Conservation (phyloP, 257 asterid species). For the Pogostemon cablin region DNA sequence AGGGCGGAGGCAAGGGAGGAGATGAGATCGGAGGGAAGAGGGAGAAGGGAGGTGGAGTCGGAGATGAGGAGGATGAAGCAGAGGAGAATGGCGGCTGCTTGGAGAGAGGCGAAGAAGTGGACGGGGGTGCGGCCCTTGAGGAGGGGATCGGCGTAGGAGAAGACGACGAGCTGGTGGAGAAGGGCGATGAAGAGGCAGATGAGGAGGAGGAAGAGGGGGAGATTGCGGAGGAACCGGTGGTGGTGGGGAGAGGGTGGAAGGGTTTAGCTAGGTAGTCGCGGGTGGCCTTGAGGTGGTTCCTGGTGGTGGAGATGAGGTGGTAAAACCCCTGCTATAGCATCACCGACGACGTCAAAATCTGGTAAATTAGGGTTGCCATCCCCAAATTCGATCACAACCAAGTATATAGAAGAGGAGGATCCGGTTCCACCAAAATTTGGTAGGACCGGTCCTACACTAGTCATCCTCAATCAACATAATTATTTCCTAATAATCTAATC, state of each 20-base stretch:
- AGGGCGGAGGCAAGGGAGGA: slow-evolving; percentile 63
- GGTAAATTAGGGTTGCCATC: slow-evolving; percentile 78
- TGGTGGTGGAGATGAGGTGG: slow-evolving; percentile 30
- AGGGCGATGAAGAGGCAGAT: slow-evolving; percentile 58
- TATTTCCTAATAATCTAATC: no score
- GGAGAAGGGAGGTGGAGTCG: slow-evolving; percentile 67
- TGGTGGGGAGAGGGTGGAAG: slow-evolving; percentile 58
- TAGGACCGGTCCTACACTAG: no score
- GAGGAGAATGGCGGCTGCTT: slow-evolving; percentile 60
- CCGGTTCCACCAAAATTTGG: no score
- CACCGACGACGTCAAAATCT: slow-evolving; percentile 68
- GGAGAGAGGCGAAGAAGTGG: slow-evolving; percentile 77
- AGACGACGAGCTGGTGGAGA: slow-evolving; percentile 55
- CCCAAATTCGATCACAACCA: no score
- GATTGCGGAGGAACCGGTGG: slow-evolving; percentile 47
- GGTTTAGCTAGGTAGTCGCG: slow-evolving; percentile 79
- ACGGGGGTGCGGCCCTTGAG: slow-evolving; percentile 85
- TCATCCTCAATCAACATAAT: no score
- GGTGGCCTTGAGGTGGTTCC: slow-evolving; percentile 68
- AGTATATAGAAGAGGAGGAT: no score
- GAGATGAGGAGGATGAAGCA: slow-evolving; percentile 72
- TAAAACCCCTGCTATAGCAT: slow-evolving; percentile 64
- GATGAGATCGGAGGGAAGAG: slow-evolving; percentile 67
- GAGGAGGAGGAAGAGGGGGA: slow-evolving; percentile 64
- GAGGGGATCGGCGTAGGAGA: slow-evolving; percentile 79